phyloP scores from a whole-genome alignment of 2,329 filamentous ascomycete genomes.

The Hirsutella rhossiliensis region DNA sequence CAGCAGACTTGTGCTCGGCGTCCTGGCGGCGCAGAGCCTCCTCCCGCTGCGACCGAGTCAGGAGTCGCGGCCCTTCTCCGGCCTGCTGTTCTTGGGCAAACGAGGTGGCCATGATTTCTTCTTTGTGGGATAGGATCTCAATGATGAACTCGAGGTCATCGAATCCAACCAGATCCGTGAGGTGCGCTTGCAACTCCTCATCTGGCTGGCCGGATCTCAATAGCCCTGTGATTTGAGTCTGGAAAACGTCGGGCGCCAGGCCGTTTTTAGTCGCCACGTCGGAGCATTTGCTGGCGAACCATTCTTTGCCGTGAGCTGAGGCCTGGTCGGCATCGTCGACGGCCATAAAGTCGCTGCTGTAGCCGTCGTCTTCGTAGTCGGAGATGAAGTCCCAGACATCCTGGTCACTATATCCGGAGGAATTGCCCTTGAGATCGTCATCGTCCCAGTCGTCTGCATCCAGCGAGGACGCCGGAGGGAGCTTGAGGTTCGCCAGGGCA shows the following conservation, averaged over 20 bases:
- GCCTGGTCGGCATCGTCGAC: slow-evolving; percentile 16
- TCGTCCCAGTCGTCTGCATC: slow-evolving; percentile 43
- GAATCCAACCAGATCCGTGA: slow-evolving; percentile 85
- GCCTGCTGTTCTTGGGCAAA: slow-evolving; percentile 18
- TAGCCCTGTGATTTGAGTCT: slow-evolving; percentile 65
- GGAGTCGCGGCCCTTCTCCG: slow-evolving; percentile 38
- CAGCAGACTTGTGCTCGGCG: slow-evolving; percentile 67
- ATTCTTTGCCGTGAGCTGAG: slow-evolving; percentile 43
- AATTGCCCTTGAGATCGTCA: slow-evolving; percentile 47
- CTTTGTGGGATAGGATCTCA: slow-evolving; percentile 70
- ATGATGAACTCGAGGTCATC: slow-evolving; percentile 90
- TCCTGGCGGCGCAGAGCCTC: slow-evolving; percentile 67
- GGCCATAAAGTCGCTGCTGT: slow-evolving; percentile 54
- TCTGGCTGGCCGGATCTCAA: slow-evolving; percentile 57
- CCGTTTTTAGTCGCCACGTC: slow-evolving; percentile 55
- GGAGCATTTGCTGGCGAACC: slow-evolving; percentile 61
- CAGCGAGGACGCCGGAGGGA: slow-evolving; percentile 21
- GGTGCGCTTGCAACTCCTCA: slow-evolving; percentile 79
- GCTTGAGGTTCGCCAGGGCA: slow-evolving; percentile 61
- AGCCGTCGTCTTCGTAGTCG: slow-evolving; percentile 54
- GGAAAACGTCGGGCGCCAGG: slow-evolving; percentile 56
- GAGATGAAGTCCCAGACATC: slow-evolving; percentile 92
- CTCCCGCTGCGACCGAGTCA: slow-evolving; percentile 68
- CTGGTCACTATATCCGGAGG: slow-evolving; percentile 51
- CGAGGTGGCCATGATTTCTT: slow-evolving; percentile 46